Evolutionary conservation across 2,329 filamentous ascomycete genomes (phyloP), one percentile per base, ranked within the genome.

Genomic region (Trichoderma asperellum): DNA sequence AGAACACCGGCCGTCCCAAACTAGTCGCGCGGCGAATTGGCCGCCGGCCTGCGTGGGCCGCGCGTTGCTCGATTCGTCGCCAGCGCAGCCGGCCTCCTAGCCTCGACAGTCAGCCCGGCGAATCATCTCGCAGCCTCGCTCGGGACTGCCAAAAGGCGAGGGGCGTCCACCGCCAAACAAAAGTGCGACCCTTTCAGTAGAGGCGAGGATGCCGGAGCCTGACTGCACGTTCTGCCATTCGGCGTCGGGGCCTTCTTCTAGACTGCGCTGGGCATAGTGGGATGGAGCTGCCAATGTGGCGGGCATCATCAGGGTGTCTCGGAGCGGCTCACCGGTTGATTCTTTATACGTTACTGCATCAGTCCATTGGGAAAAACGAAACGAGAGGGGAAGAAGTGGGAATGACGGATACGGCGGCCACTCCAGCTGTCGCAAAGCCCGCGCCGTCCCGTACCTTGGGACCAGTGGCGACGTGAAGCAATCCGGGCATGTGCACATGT

Each of bases 21-120:
- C 57, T 60, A 34, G 53, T 24, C 57, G 24, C 18, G 57, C 35
- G 27, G 24, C 61, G 49, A 27, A 56, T 18, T 55, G 47, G 47
- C 24, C 61, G 40, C 49, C 61, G 29, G 53, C 21, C 11, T 43
- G 68, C 37, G 37, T 69, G 53, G 68, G 68, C 68, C 68, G 68
- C 68, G 68, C 68, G 68, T 69, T 58, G 60, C 64, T 60, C 65
- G 68, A 64, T 69, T 59, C 61, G 60, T 55, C 43, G 34, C 59
- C 35, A 52, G 7, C 49, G 65, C 21, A 24, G 35, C n/a, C 21
- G n/a, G 18, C 37, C 32, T 8, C 43, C 52, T 63, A 69, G 67
- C 68, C 68, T 69, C 60, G 60, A 53, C 27, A 14, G 8, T 37
- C 37, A 37, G n/a, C 24, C 40, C 27, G 68, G 40, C 53, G 68